Evolutionary conservation across 108 stramenopile species (phyloP), one percentile per base, ranked within the genome.

Genomic region (Cylindrotheca fusiformis): DNA sequence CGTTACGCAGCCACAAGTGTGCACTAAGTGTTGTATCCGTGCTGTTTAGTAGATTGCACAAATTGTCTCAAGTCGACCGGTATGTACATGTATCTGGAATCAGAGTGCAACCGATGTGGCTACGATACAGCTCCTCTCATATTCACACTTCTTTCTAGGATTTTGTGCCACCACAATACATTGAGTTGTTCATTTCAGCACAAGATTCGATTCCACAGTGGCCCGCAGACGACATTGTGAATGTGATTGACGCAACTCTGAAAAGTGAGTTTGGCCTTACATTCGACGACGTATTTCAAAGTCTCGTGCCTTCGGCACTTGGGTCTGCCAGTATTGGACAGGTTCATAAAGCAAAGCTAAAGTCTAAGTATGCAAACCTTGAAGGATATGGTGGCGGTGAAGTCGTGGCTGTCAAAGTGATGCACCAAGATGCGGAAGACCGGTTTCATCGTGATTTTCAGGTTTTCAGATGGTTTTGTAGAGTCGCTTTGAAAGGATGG

Each of bases 281-380:
- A 14, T 68, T 68, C 4, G 80, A 85, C 18, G 82, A 85, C 59
- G 82, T 89, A 18, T 89, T 89, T 69, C 72, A 84, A 58, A 54
- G 50, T 28, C 75, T 89, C 6, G 87, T 73, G 24, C 44, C 47
- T 23, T 60, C 70, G 41, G 82, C 80, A 10, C 67, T 89, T 2
- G 87, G 87, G 1, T 80, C 78, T 24, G 87, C 87, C 30, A 71
- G 72, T 48, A 89, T 89, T 52, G 87, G 84, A 25, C 87, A 89
- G 55, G 75, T 77, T 21, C 87, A 89, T 47, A 75, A 55, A 36
- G 87, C 84, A 21, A 69, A 52, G 27, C 60, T 89, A 5, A 69
- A 48, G n/a, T 22, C 65, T 17, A 8, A 41, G 48, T 46, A 25
- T 19, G n/a, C 48, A 1, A 14, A n/a, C 8, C 41, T 25, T 0